These are phyloP conservation scores for Clarireedia hainanense DNA, from an alignment of 2,329 filamentous ascomycete genomes.

Conservation along the genomic window DNA sequence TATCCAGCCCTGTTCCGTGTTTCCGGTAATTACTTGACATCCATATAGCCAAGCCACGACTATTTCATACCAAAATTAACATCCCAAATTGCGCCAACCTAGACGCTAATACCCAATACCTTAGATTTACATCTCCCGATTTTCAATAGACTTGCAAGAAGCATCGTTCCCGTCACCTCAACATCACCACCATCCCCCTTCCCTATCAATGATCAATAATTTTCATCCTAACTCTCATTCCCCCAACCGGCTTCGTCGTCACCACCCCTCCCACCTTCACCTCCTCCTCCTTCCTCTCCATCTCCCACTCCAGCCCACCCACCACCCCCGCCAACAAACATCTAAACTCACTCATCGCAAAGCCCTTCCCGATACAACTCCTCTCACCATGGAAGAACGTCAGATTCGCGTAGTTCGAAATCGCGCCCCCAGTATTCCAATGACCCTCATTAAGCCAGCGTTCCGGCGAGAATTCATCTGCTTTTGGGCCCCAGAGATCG, in stretches of 20 bases:
- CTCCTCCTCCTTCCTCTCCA: slow-evolving; percentile 31
- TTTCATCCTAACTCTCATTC: slow-evolving; percentile 7
- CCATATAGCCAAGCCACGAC: too few relatives aligned
- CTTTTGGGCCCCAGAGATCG: slow-evolving; percentile 53
- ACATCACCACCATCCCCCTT: too few relatives aligned
- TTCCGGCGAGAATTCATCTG: slow-evolving; percentile 52
- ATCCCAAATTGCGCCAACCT: too few relatives aligned
- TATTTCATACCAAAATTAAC: too few relatives aligned
- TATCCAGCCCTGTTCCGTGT: too few relatives aligned
- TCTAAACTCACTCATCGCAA: slow-evolving; percentile 69
- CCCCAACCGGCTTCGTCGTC: slow-evolving; percentile 19
- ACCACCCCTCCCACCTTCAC: slow-evolving; percentile 51
- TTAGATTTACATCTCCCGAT: too few relatives aligned
- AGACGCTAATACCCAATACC: too few relatives aligned
- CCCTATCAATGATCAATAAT: too few relatives aligned
- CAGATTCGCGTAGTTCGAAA: slow-evolving; percentile 68
- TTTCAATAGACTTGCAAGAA: too few relatives aligned
- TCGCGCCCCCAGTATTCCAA: slow-evolving; percentile 53
- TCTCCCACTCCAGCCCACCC: slow-evolving; percentile 7
- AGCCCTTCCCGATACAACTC: slow-evolving; percentile 74
- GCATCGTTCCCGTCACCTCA: too few relatives aligned
- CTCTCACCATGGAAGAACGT: slow-evolving; percentile 82
- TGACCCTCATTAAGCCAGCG: slow-evolving; percentile 37
- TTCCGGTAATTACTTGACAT: too few relatives aligned
- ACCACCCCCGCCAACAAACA: slow-evolving; percentile 3